phyloP scores from a whole-genome alignment of 1,139 yeast species.

The Taphrina pruni region DNA sequence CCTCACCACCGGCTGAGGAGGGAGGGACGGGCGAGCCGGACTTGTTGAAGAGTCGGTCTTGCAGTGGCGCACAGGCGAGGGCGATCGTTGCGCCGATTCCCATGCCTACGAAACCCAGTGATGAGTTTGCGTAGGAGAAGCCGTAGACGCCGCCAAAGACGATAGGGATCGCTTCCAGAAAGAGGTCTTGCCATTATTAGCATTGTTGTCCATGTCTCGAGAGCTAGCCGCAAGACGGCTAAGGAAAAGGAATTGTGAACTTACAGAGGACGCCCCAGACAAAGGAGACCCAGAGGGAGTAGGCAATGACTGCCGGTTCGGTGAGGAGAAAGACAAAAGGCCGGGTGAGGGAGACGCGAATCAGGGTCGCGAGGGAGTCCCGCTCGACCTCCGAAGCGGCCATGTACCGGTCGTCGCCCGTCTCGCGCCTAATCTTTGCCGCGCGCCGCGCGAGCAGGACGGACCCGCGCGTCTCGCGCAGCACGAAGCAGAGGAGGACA shows the following conservation, averaged over 20 bases:
- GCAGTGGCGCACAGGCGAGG: constrained; percentile 43
- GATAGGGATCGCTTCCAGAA: constrained; percentile 75
- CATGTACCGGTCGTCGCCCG: constrained; percentile 43
- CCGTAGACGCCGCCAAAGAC: constrained; percentile 71
- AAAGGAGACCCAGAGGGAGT: constrained; percentile 55
- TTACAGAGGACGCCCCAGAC: constrained; percentile 64
- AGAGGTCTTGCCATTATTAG: constrained; percentile 52
- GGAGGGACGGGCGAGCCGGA: not conserved
- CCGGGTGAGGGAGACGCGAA: constrained; percentile 32
- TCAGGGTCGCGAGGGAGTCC: constrained; percentile 23
- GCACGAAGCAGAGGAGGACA: constrained; percentile 56
- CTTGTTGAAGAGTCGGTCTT: constrained; percentile 19
- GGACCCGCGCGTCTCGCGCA: constrained; percentile 67
- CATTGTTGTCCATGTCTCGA: no score
- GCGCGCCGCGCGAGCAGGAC: constrained; percentile 64
- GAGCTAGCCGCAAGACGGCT: no score
- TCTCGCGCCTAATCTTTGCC: constrained; percentile 53
- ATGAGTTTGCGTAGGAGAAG: constrained; percentile 70
- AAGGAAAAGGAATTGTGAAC: not conserved
- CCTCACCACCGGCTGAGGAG: no score
- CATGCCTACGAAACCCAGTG: constrained; percentile 61
- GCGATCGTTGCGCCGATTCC: constrained; percentile 69
- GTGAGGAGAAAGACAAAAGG: constrained; percentile 33
- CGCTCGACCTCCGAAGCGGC: constrained; percentile 41
- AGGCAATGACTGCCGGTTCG: constrained; percentile 40